phyloP scores from a whole-genome alignment of 768 basidiomycete species.

The Lactarius evosmus region DNA sequence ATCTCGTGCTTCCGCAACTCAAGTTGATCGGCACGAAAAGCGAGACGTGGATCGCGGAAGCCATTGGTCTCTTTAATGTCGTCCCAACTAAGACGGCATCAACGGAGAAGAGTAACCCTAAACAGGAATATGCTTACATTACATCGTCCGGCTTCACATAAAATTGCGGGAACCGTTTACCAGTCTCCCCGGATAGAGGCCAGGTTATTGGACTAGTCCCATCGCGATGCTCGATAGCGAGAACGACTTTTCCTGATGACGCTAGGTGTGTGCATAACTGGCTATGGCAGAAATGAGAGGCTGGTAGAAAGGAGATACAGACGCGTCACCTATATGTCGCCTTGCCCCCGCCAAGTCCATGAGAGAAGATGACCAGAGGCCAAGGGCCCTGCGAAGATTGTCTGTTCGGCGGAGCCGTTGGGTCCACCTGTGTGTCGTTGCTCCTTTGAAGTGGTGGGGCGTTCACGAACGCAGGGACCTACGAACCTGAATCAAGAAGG shows the following conservation, averaged over 20 bases:
- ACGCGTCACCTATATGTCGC: conserved; percentile 59
- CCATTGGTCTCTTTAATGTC: conserved; percentile 32
- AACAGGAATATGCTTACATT: conserved; percentile 39
- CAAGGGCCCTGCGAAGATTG: conserved; percentile 40
- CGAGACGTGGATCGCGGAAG: conserved; percentile 23
- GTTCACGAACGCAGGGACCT: conserved; percentile 24
- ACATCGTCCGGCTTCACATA: conserved; percentile 60
- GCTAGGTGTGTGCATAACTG: conserved; percentile 73
- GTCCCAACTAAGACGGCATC: conserved; percentile 32
- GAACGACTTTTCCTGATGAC: conserved; percentile 73
- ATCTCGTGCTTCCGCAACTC: conserved; percentile 67
- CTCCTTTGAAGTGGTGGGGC: conserved; percentile 18
- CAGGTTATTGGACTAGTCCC: conserved; percentile 60
- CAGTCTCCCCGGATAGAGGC: conserved; percentile 38
- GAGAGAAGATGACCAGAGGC: conserved; percentile 83
- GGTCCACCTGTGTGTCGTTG: not conserved
- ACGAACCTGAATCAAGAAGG: not conserved
- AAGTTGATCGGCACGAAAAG: conserved; percentile 68
- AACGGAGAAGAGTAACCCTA: not conserved
- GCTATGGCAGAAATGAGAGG: conserved; percentile 34
- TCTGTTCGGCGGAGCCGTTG: not conserved
- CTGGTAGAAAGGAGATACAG: conserved; percentile 4
- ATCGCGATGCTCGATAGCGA: conserved; percentile 82
- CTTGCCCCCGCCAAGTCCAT: conserved; percentile 73
- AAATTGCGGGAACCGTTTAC: conserved; percentile 36